phyloP scores from a whole-genome alignment of 1,284 basidiomycete genomes.

The Rhodotorula sp. region DNA sequence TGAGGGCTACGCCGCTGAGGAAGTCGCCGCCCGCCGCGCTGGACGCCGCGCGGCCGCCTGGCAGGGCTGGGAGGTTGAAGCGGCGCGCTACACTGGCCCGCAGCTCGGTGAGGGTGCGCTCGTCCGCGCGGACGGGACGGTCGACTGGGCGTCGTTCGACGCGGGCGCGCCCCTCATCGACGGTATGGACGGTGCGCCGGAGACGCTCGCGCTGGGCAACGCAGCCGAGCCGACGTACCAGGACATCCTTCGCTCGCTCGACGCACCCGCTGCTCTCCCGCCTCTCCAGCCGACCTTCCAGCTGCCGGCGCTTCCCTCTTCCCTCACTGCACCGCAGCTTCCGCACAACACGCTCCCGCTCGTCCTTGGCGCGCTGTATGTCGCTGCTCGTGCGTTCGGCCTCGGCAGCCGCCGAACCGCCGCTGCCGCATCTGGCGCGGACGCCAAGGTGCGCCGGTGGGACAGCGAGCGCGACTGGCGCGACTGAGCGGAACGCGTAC shows the following conservation, averaged over 20 bases:
- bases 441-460: background rate
- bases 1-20: background rate
- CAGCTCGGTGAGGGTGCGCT: background rate
- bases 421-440: background rate
- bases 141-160: slow-evolving; percentile 2
- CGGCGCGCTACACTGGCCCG: background rate
- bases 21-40: background rate
- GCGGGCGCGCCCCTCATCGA: too few relatives aligned
- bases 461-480: background rate
- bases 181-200: background rate
- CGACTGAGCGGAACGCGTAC: background rate
- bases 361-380: slow-evolving; percentile 7
- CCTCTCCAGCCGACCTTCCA: background rate
- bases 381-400: background rate
- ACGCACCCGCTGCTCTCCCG: background rate
- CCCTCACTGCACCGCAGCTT: background rate
- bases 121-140: slow-evolving; percentile 4
- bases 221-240: background rate
- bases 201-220: too few relatives aligned
- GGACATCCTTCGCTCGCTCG: background rate
- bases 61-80: slow-evolving; percentile 3
- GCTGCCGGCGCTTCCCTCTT: background rate
- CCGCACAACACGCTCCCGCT: background rate
- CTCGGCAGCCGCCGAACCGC: background rate
- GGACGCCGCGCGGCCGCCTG: background rate